A percentile compares a stretch with the other conserved stretches of the same genome.
phyloP scores from a whole-genome alignment of 2,329 filamentous ascomycete species.

The Thermochaetoides dissita region DNA sequence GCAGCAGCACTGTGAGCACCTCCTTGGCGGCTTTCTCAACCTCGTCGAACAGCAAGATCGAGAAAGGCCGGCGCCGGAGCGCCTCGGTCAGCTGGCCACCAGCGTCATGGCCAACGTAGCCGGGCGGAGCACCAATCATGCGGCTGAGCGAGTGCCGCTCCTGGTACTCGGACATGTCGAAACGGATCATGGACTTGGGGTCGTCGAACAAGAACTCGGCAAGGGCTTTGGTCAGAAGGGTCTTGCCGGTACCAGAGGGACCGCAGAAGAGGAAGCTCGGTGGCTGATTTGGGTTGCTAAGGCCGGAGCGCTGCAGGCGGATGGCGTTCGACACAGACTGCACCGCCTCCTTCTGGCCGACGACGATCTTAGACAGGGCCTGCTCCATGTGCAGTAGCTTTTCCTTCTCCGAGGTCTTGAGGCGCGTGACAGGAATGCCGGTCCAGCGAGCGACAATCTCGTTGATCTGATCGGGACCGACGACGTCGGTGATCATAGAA shows the following conservation, averaged over 20 bases:
- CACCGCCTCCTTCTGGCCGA: constrained; percentile 91
- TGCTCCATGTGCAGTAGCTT: constrained; percentile 97
- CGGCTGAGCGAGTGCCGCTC: constrained; percentile 88
- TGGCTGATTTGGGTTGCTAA: constrained; percentile 90
- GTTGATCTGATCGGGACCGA: constrained; percentile 96
- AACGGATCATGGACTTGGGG: constrained; percentile 91
- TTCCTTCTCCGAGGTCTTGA: constrained; percentile 93
- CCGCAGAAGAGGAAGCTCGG: constrained; percentile 98
- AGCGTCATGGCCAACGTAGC: constrained; percentile 92
- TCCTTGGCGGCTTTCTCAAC: constrained; percentile 98
- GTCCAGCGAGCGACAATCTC: constrained; percentile 96
- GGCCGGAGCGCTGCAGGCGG: constrained; percentile 81
- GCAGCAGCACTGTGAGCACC: constrained; percentile 88
- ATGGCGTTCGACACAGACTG: constrained; percentile 90
- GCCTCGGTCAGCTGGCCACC: constrained; percentile 93
- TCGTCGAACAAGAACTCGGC: constrained; percentile 98
- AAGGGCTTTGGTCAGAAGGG: constrained; percentile 86
- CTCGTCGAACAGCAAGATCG: constrained; percentile 93
- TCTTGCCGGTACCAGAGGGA: constrained; percentile 96
- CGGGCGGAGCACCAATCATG: constrained; percentile 95
- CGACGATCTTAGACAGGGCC: constrained; percentile 66
- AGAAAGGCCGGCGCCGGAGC: constrained; percentile 88
- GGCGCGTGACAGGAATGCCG: constrained; percentile 88
- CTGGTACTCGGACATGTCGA: constrained; percentile 99
- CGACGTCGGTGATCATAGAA: constrained; percentile 77